Evolutionary conservation across 768 basidiomycete genomes (phyloP).

Genomic region (Chalciporus sphaerocephalus): DNA sequence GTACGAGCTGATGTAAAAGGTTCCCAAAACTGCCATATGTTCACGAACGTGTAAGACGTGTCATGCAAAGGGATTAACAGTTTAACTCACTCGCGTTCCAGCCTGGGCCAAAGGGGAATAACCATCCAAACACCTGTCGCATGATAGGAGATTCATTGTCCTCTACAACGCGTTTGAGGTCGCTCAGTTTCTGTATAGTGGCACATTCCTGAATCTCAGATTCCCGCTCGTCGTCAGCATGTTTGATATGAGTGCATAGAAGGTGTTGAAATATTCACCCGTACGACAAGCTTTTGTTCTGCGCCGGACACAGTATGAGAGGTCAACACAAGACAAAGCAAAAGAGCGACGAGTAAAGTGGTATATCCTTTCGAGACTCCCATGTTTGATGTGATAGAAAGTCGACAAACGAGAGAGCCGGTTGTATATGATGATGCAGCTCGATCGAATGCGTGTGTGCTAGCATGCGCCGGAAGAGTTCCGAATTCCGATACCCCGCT

Average conservation of each 20-base stretch:
- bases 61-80: constrained; percentile 10
- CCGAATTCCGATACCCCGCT: constrained; percentile 31
- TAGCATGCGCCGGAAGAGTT: constrained; percentile 8
- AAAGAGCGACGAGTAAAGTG: constrained; percentile 42
- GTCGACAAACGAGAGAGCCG: background rate
- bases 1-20: constrained; percentile 95
- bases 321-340: constrained; percentile 29
- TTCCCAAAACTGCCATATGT: constrained; percentile 60
- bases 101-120: constrained; percentile 89
- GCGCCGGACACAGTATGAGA: constrained; percentile 17
- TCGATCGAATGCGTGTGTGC: constrained; percentile 5
- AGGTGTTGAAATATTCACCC: constrained; percentile 23
- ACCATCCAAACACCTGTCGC: constrained; percentile 71
- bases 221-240: constrained; percentile 31
- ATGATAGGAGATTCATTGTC: constrained; percentile 66
- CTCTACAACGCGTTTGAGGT: constrained; percentile 59
- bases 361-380: constrained; percentile 11
- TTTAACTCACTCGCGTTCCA: constrained; percentile 64
- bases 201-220: constrained; percentile 41
- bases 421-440: background rate
- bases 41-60: constrained; percentile 19
- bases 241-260: constrained; percentile 2
- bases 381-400: constrained; percentile 15
- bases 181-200: constrained; percentile 45
- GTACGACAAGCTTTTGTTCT: constrained; percentile 24